phyloP scores from a whole-genome alignment of 768 basidiomycete genomes.

The Tricholomella constricta region DNA sequence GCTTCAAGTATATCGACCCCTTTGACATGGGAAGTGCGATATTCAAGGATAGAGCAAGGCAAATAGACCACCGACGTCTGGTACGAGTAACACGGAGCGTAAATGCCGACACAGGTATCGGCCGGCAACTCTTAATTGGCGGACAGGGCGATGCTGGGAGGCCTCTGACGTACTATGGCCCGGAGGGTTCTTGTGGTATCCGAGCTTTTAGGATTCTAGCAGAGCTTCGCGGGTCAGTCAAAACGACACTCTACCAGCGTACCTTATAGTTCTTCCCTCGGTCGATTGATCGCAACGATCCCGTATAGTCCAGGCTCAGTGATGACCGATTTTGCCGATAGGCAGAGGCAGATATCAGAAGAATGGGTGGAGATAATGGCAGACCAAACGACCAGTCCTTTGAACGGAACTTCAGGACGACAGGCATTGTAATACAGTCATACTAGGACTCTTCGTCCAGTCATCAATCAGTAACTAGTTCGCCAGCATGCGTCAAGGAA shows the following conservation, averaged over 20 bases:
- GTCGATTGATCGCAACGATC: slow-evolving; percentile 4
- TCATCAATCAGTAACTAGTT: no score
- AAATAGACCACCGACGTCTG: not conserved
- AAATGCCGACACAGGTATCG: not conserved
- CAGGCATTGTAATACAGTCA: no score
- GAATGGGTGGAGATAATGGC: no score
- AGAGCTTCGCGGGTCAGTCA: slow-evolving; percentile 11
- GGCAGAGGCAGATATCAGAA: no score
- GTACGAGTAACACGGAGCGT: not conserved
- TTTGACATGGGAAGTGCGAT: slow-evolving; percentile 11
- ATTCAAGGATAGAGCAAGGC: slow-evolving; percentile 8
- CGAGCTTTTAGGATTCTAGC: slow-evolving; percentile 15
- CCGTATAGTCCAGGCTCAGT: not conserved
- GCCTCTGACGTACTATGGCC: not conserved
- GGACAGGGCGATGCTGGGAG: not conserved
- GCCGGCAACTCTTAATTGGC: not conserved
- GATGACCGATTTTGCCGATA: not conserved
- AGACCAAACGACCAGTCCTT: no score
- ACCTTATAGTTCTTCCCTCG: slow-evolving; percentile 16
- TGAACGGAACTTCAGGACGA: no score
- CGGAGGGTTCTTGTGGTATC: slow-evolving; percentile 1
- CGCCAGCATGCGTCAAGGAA: no score
- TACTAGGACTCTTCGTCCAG: no score
- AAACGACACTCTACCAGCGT: slow-evolving; percentile 14
- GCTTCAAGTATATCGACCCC: not conserved